Base-by-base conservation (phyloP, 2,329 filamentous ascomycete species). In the Aureobasidium sp. region DNA sequence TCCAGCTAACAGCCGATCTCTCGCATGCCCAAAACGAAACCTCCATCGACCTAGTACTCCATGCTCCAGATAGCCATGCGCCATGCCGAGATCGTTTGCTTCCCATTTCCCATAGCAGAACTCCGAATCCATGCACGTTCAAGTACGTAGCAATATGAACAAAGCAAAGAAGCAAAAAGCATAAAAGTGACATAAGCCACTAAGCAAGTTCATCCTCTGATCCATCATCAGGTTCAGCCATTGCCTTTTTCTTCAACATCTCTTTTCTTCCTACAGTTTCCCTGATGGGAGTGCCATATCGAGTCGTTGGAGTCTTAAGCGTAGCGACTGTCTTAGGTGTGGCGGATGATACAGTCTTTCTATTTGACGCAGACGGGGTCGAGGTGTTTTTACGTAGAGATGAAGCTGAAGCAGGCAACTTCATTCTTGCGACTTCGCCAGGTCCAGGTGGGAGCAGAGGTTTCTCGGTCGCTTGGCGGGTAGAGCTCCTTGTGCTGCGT, bases 131-230 rank as follows among this genome's bases (percentile, higher is more conserved):
- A 55, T 41, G 27, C 23, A 42, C 3, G 13, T 5, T 37, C 1
- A 37, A 37, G 34, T 37, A 26, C 12, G 20, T 34, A 51, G 5
- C 8, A 34, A 15, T 2, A 36, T 5, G 2, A 34, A 56, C 20
- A 44, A 29, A 41, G 20, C 3, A 53, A 34, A 55, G 27, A 41
- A 41, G 34, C 34, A 55, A 34, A 23, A 12, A 27, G 32, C 3
- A 39, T 39, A 26, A 27, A 39, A 15, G 15, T 12, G 26, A 46
- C 6, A 27, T 4, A 5, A 15, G 34, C 34, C 27, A 32, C 17
- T n/a, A 52, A 34, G 57, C 57, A 44, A 61, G 57, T 52, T 61
- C 57, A 36, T 61, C 57, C 47, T 61, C 57, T 5, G 57, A 61
- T n/a, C 57, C 57, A 44, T 61, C 57, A 27, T 61, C 57, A 27